phyloP scores from a whole-genome alignment of 257 asterid genomes.

The Fraxinus anomala region DNA sequence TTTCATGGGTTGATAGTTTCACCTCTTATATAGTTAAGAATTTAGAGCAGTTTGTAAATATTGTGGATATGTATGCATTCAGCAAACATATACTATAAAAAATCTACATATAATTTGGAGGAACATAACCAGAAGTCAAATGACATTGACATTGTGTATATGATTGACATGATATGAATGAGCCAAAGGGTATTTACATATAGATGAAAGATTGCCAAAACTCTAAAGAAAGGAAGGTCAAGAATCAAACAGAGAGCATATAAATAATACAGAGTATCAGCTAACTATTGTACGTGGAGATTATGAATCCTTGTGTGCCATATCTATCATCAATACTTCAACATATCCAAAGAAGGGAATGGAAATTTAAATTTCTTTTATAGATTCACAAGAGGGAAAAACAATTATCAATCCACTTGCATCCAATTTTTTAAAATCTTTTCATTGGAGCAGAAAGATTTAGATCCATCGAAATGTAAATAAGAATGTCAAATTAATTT shows the following conservation, averaged over 20 bases:
- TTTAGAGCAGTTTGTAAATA: constrained; percentile 59
- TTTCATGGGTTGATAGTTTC: constrained; percentile 34
- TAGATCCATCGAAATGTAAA: too few species aligned
- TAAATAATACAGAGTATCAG: background rate
- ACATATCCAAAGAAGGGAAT: background rate
- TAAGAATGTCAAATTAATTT: too few species aligned
- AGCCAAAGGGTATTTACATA: background rate
- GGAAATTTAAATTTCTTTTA: background rate
- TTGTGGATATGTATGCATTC: constrained; percentile 1
- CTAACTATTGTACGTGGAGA: background rate
- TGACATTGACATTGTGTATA: background rate
- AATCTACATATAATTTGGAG: background rate
- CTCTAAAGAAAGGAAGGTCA: constrained; percentile 2
- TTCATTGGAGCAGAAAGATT: too few species aligned
- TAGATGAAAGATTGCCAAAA: background rate
- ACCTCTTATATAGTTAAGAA: constrained; percentile 50
- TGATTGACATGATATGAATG: constrained; percentile 4
- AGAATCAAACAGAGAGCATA: background rate
- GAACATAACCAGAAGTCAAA: background rate
- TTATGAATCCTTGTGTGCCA: background rate
- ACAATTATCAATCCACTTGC: too few species aligned
- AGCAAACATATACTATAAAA: background rate
- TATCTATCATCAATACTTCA: background rate
- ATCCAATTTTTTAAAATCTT: too few species aligned
- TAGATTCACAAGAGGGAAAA: too few species aligned